Base-by-base conservation (phyloP, 139 green algal species). In the Closterium sp. region DNA sequence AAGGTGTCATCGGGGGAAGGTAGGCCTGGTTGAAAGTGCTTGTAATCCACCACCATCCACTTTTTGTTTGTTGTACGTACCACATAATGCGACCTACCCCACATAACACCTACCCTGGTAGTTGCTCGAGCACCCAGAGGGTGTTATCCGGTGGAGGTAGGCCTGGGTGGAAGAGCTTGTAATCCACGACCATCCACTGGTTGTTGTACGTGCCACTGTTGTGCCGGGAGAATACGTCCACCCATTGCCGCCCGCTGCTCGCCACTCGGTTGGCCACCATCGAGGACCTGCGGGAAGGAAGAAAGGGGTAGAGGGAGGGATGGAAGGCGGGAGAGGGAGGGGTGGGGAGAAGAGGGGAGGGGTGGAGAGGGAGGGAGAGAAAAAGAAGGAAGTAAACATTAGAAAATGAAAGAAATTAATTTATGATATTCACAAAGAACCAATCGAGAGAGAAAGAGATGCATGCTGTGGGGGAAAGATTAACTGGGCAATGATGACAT, bases 11-110 rank as follows among this genome's bases (percentile, higher is more conserved):
- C 50, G 0, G 50, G 50, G 17, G 87, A 93, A 91, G 45, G 94
- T 38, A 94, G 31, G 17, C 96, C 95, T 2, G 96, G 96, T 9
- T 9, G 92, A 92, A 98, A 98, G 28, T 91, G 93, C 42, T 96
- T 97, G 34, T 97, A 91, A 89, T 98, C 96, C 29, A 98, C 93
- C 2, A 98, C 91, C 93, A 97, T 96, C 93, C 97, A 98, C 92
- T 42, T 6, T n/a, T n/a, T 97, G 96, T 91, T 97, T 97, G 94
- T 97, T 97, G 95, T 97, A 97, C 31, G 95, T 96, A 10, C n/a
- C n/a, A n/a, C n/a, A n/a, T n/a, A n/a, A n/a, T n/a, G n/a, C n/a
- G n/a, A n/a, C 42, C 5, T 62, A 62, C 5, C 42, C 42, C 42
- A 62, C 7, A 62, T 62, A 62, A 62, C 42, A 62, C 42, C 7